These are phyloP conservation scores for Oleoguttula mirabilis DNA, from an alignment of 495 filamentous ascomycete genomes.

Conservation along the genomic window DNA sequence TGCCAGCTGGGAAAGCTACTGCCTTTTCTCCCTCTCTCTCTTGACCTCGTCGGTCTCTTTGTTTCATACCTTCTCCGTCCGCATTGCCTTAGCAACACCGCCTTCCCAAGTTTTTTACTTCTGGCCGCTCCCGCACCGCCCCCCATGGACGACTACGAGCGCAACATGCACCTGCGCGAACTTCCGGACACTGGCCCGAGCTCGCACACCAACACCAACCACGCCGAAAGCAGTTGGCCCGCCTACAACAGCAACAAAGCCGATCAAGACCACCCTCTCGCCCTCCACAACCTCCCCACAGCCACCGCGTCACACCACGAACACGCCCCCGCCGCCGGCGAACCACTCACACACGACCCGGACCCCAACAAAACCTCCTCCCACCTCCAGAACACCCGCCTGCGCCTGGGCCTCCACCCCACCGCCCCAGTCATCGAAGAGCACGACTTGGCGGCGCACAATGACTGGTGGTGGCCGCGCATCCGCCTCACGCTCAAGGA, in stretches of 20 bases:
- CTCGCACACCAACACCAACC: no score
- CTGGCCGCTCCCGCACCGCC: no score
- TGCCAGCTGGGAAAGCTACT: no score
- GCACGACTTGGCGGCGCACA: conserved; percentile 10
- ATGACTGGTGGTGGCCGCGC: conserved; percentile 35
- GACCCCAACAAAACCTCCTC: conserved; percentile 6
- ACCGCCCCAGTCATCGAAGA: conserved; percentile 17
- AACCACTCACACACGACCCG: not conserved
- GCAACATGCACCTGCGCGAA: no score
- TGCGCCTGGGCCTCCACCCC: conserved; percentile 18
- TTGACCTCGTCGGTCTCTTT: no score
- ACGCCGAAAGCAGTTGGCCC: no score
- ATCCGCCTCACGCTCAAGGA: conserved; percentile 38
- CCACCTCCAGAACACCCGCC: conserved; percentile 4
- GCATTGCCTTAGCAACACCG: no score
- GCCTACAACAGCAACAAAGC: not conserved
- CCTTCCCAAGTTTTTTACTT: no score
- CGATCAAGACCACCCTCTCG: conserved; percentile 4
- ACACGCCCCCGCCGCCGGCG: not conserved
- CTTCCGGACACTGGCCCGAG: no score
- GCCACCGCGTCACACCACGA: conserved; percentile 4
- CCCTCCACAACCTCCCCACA: conserved; percentile 3
- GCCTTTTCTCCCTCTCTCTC: no score
- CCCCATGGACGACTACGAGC: no score
- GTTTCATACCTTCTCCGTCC: no score